phyloP scores from a whole-genome alignment of 208 protist genomes.

The Trypanosoma rangeli region DNA sequence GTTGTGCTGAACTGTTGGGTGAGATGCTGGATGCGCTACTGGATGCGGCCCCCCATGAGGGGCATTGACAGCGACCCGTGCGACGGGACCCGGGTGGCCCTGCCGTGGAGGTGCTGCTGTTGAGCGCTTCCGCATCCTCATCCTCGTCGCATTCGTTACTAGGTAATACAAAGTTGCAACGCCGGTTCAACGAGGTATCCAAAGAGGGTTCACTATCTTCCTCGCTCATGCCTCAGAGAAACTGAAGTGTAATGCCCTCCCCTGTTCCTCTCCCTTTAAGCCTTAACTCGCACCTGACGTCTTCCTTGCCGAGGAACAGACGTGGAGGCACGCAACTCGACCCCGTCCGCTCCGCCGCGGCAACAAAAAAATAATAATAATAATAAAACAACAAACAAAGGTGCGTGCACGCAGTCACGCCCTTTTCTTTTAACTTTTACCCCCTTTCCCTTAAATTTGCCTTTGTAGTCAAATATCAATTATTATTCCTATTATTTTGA shows the following conservation, averaged over 20 bases:
- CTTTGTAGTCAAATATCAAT: not conserved
- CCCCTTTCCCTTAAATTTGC: not conserved
- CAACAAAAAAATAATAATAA: too few relatives aligned
- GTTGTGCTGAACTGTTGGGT: slow-evolving; percentile 2
- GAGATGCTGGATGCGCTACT: slow-evolving; percentile 23
- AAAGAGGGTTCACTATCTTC: slow-evolving; percentile 1
- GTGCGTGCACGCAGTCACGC: not conserved
- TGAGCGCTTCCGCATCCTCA: slow-evolving; percentile 11
- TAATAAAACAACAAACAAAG: not conserved
- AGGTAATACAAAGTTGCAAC: not conserved
- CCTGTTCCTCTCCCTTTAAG: not conserved
- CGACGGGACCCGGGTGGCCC: slow-evolving; percentile 61
- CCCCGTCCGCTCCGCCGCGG: not conserved
- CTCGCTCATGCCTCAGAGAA: slow-evolving; percentile 1
- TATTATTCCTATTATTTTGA: not conserved
- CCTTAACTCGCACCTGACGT: not conserved
- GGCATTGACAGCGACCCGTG: slow-evolving; percentile 54
- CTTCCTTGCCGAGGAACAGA: not conserved
- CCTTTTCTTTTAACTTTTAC: not conserved
- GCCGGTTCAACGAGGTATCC: not conserved
- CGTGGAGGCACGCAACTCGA: not conserved
- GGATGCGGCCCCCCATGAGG: slow-evolving; percentile 37
- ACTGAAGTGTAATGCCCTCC: not conserved
- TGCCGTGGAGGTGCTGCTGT: slow-evolving; percentile 82
- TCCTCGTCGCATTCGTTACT: slow-evolving; percentile 16